Percentiles rank a stretch among this genome's conserved stretches.
Evolutionary conservation across 164 flowering plant genomes (phyloP).

Genomic region (Pachysandra terminalis): DNA sequence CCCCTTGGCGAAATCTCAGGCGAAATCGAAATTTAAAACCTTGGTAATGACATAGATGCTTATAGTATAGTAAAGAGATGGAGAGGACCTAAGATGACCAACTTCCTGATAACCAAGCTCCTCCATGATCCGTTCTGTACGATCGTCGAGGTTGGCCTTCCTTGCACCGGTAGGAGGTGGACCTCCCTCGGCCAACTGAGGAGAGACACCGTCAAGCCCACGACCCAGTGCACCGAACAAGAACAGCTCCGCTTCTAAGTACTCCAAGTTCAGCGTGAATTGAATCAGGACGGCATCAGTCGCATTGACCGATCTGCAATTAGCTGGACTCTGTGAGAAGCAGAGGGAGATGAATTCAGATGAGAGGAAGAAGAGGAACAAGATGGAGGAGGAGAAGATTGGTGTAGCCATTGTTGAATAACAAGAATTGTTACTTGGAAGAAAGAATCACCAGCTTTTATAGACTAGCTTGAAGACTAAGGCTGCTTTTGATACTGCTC

Average conservation of each 20-base stretch:
- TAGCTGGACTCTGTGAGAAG: background rate
- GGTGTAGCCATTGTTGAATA: background rate
- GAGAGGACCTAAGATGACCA: conserved; percentile 16
- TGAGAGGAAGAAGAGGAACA: background rate
- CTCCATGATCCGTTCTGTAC: background rate
- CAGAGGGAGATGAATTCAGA: background rate
- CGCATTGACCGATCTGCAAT: background rate
- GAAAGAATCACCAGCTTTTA: too few relatives aligned
- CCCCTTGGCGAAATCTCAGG: too few relatives aligned
- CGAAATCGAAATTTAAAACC: too few relatives aligned
- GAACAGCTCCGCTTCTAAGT: conserved; percentile 17
- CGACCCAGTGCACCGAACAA: conserved; percentile 8
- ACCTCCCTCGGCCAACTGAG: conserved; percentile 11
- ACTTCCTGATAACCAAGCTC: conserved; percentile 16
- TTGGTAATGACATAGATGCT: background rate
- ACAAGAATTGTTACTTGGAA: too few relatives aligned
- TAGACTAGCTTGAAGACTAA: too few relatives aligned
- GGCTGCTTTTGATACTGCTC: too few relatives aligned
- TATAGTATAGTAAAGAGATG: too few relatives aligned
- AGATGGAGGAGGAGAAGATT: background rate
- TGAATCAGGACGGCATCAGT: conserved; percentile 6
- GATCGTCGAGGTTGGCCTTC: conserved; percentile 9
- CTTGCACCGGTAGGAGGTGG: conserved; percentile 6
- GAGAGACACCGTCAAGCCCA: conserved; percentile 10
- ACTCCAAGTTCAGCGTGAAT: conserved; percentile 13